phyloP scores from a whole-genome alignment of 106 monocot genomes.

The Gastrodia elata region DNA sequence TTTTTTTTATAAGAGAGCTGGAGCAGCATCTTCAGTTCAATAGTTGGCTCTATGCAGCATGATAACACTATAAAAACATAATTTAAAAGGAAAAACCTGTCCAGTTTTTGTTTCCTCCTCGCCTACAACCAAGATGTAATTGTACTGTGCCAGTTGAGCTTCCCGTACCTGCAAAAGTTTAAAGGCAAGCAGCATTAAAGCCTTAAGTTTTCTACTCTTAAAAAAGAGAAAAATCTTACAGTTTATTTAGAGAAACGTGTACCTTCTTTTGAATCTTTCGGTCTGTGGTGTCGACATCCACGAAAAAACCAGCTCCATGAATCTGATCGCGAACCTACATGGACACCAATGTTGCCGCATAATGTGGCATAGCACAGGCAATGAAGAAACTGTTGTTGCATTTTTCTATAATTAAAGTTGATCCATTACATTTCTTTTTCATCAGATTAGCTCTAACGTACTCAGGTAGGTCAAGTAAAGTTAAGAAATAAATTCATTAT shows the following conservation, averaged over 20 bases:
- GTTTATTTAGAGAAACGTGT: no score
- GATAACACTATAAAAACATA: not conserved
- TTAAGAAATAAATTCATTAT: no score
- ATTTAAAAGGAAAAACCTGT: conserved; percentile 32
- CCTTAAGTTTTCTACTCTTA: no score
- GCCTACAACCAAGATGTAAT: conserved; percentile 92
- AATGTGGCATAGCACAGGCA: not conserved
- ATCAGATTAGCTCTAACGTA: no score
- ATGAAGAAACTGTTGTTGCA: not conserved
- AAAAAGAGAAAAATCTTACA: no score
- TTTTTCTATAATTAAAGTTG: not conserved
- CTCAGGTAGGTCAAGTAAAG: no score
- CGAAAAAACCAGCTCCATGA: conserved; percentile 80
- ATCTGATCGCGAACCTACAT: conserved; percentile 66
- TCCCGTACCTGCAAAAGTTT: conserved; percentile 59
- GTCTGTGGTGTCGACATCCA: conserved; percentile 62
- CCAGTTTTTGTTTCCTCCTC: conserved; percentile 71
- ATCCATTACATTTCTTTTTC: not conserved
- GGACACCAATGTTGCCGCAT: not conserved
- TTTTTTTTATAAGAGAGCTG: not conserved
- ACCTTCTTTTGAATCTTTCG: conserved; percentile 94
- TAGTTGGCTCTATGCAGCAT: not conserved
- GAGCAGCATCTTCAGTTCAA: not conserved
- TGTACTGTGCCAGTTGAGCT: conserved; percentile 84
- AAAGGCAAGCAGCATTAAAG: no score